phyloP scores from a whole-genome alignment of 306 rosid genomes.

The Dryas drummondii region DNA sequence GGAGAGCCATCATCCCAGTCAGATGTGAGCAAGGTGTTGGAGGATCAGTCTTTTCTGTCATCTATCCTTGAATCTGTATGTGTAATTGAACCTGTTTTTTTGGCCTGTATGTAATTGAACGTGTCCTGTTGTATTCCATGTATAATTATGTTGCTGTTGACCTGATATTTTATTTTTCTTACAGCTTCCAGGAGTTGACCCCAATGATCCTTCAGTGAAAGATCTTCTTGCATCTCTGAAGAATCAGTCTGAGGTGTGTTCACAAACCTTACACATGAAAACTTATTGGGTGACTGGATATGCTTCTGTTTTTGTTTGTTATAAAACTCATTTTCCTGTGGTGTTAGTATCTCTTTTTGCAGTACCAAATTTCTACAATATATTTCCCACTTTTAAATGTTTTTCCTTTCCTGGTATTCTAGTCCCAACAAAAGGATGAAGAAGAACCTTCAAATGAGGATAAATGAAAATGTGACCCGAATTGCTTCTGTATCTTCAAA shows the following conservation, averaged over 20 bases:
- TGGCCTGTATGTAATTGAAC: constrained; percentile 24
- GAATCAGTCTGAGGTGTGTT: constrained; percentile 31
- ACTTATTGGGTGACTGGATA: not conserved
- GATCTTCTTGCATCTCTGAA: constrained; percentile 40
- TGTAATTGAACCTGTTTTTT: not conserved
- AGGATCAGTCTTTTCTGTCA: constrained; percentile 36
- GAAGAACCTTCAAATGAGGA: constrained; percentile 29
- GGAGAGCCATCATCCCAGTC: constrained; percentile 17
- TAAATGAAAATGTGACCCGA: constrained; percentile 24
- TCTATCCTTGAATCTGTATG: constrained; percentile 43
- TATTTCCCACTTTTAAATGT: not conserved
- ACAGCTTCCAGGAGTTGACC: constrained; percentile 49
- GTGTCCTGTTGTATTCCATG: not conserved
- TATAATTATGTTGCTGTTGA: not conserved
- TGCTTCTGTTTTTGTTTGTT: not conserved
- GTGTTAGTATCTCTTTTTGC: not conserved
- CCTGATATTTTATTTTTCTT: constrained; percentile 12
- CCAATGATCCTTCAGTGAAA: constrained; percentile 44
- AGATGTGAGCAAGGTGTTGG: constrained; percentile 36
- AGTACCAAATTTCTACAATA: not conserved
- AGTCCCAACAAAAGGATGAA: constrained; percentile 33
- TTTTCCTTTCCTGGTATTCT: not conserved
- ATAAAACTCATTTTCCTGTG: not conserved
- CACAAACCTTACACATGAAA: not conserved
- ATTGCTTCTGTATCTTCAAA: not conserved